These are phyloP conservation scores for Tetrastigma voinierianum DNA, from an alignment of 164 flowering plant species.

Conservation along the genomic window DNA sequence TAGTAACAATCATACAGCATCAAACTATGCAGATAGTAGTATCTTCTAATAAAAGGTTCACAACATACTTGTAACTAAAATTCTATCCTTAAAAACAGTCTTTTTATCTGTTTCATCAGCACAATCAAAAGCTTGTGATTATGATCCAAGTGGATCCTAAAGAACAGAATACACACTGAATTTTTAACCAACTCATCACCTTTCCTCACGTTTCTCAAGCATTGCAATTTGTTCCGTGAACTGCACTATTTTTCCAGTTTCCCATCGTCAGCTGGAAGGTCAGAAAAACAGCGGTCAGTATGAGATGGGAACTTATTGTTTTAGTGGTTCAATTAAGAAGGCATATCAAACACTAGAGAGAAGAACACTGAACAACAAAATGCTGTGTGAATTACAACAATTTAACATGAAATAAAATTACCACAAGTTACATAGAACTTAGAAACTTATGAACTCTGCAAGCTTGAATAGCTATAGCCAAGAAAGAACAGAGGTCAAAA, in stretches of 20 bases:
- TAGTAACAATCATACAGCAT: background rate
- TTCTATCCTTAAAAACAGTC: constrained; percentile 92
- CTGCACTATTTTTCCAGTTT: constrained; percentile 68
- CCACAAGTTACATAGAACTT: too few relatives aligned
- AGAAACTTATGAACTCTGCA: too few relatives aligned
- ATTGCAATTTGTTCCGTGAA: constrained; percentile 93
- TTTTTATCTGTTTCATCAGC: constrained; percentile 71
- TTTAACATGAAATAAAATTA: too few relatives aligned
- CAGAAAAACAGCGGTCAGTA: background rate
- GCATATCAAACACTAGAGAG: background rate
- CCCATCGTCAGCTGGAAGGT: constrained; percentile 60
- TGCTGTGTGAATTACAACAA: background rate
- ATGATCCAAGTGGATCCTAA: background rate
- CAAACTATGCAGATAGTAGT: constrained; percentile 19
- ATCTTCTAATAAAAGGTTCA: constrained; percentile 97
- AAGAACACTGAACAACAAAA: background rate
- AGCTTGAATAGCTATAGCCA: too few relatives aligned
- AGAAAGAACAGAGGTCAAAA: background rate
- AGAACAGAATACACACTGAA: constrained; percentile 4
- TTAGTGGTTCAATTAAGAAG: constrained; percentile 4
- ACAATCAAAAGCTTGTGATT: constrained; percentile 7
- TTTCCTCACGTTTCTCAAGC: constrained; percentile 94
- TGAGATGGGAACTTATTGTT: background rate
- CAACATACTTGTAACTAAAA: constrained; percentile 97
- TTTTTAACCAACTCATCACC: constrained; percentile 39